These are phyloP conservation scores for Neofusicoccum parvum DNA, from an alignment of 2,329 filamentous ascomycete species.

Conservation along the genomic window DNA sequence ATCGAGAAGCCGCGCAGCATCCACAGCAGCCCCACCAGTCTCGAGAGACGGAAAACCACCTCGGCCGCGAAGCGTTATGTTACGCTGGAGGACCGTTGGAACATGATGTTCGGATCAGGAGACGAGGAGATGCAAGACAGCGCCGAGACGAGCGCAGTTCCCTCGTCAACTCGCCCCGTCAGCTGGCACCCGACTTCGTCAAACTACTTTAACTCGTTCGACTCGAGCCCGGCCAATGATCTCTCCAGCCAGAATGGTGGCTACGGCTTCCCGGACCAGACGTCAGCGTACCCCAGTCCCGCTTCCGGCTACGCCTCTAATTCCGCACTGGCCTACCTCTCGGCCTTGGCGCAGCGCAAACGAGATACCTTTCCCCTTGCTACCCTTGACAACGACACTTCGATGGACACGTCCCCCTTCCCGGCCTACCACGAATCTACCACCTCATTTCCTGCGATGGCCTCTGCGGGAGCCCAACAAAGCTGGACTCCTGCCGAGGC, in stretches of 20 bases:
- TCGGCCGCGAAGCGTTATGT: constrained; percentile 42
- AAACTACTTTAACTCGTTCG: constrained; percentile 33
- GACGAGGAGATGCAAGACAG: constrained; percentile 16
- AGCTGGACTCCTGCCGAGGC: neutral
- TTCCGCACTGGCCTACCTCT: constrained; percentile 16
- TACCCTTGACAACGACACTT: constrained; percentile 5
- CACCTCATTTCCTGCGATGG: neutral
- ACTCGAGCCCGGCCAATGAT: constrained; percentile 19
- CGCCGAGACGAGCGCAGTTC: neutral
- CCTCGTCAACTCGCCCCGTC: constrained; percentile 55
- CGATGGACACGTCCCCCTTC: constrained; percentile 13
- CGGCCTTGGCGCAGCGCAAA: constrained; percentile 19
- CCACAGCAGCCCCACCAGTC: constrained; percentile 39
- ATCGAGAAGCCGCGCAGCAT: constrained; percentile 44
- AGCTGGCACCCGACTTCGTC: constrained; percentile 75
- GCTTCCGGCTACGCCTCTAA: constrained; percentile 20
- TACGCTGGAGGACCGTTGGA: constrained; percentile 44
- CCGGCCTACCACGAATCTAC: constrained; percentile 8
- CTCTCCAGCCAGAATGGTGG: constrained; percentile 1
- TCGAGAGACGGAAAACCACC: constrained; percentile 41
- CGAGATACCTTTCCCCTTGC: constrained; percentile 11
- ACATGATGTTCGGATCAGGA: constrained; percentile 42
- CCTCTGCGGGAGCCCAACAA: neutral
- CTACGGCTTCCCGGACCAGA: constrained; percentile 16
- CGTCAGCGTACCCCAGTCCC: constrained; percentile 18